Evolutionary conservation across 1,139 yeast genomes (phyloP), one percentile per base, ranked within the genome.

Genomic region (Entelexis sorbosivorans): DNA sequence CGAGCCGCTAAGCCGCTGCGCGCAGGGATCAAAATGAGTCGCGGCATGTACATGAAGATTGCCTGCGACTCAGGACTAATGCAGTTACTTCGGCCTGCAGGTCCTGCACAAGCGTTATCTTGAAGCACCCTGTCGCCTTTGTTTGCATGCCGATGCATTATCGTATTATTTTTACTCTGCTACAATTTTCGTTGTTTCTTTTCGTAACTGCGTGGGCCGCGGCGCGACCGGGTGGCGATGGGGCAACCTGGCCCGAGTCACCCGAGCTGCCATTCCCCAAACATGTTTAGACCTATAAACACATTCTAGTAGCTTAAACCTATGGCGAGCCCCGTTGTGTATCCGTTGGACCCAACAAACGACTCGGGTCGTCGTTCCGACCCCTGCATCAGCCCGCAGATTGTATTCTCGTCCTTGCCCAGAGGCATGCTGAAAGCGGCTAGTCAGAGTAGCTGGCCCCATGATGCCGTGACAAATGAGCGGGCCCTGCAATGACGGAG

Each of bases 391-490:
- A 4, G 3, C n/a, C 45, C 16, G 44, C 44, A 40, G 17, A 32
- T 42, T 13, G 19, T 20, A 42, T 42, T 42, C 9, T 42, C 45
- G 45, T 42, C 45, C 45, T 42, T 31, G 45, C 45, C 45, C 45
- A 20, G 11, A 40, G 29, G 28, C 34, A 22, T 40, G 34, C 44
- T 22, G 9, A 28, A 40, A 40, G 34, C 17, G 14, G 34, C 16
- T 20, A 29, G 22, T 16, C 34, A 9, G 29, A 7, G 14, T 5
- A 26, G 24, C 33, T 20, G 9, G 43, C 43, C 33, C n/a, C n/a
- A 36, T 9, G 28, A 22, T 11, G 28, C 28, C 40, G 14, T 13
- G 16, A 36, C 26, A 19, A 20, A 20, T 6, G 8, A 22, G 19
- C 26, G 10, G 11, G 9, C 32, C 11, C 32, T 29, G 32, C 14